Evolutionary conservation across 768 basidiomycete species (phyloP), one percentile per base, ranked within the genome.

Genomic region (Chlorophyllum brunneum): DNA sequence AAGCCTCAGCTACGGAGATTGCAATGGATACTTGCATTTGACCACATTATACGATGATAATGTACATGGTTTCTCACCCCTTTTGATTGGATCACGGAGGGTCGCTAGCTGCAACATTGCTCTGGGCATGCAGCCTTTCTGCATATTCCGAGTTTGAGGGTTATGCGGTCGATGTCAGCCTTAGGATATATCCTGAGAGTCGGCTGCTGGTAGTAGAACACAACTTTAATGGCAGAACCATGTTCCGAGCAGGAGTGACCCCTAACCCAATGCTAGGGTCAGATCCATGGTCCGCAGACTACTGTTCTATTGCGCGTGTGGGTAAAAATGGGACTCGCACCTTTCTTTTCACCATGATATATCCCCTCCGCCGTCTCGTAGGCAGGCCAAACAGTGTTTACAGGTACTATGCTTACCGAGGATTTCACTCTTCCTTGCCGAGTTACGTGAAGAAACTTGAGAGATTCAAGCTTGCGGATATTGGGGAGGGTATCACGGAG

Each of bases 401-500:
- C 44, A 45, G 51, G 26, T 44, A 24, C 24, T 52, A 44, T 31
- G 15, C 31, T 40, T 37, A 30, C 8, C 18, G 51, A 11, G 26
- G 16, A 11, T 39, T 53, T 16, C 43, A 38, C 24, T 53, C 51
- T 20, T 53, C 51, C 3, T 46, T 27, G 27, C 18, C 43, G 20
- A 40, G 13, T 16, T 45, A 45, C n/a, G 51, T 43, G 30, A 53
- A 53, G 51, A 45, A 30, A 11, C 51, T 53, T 18, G 20, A 86
- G 51, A 79, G 74, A 7, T 90, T 90, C 73, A 88, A 82, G 52
- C 79, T 91, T 33, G 88, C 88, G 1, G 88, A 92, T 64, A 90
- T 93, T 61, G 91, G 92, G 3, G 91, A 93, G 67, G 92, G 92
- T 4, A 92, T 94, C 58, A 92, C 90, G 20, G 91, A 94, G 66